phyloP scores from a whole-genome alignment of 192 early-diverging fungal species.

The Coemansia sp. region DNA sequence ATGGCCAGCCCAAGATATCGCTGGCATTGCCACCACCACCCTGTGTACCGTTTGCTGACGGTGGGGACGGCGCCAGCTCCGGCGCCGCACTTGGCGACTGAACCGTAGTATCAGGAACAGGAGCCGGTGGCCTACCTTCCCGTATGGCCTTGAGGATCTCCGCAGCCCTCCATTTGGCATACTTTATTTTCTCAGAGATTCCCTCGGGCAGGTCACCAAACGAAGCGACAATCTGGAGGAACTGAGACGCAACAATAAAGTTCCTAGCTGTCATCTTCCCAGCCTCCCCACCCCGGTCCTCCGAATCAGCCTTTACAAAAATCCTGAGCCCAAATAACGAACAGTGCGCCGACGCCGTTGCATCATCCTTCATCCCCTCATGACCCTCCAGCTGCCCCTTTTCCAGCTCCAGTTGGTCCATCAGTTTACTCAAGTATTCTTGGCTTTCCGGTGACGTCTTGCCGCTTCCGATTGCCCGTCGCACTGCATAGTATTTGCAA shows the following conservation, averaged over 20 bases:
- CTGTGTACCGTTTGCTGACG: no score
- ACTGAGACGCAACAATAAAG: conserved; percentile 86
- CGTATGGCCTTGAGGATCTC: conserved; percentile 90
- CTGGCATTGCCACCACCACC: neutral
- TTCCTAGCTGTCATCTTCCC: conserved; percentile 85
- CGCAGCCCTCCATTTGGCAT: conserved; percentile 93
- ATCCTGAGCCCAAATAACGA: conserved; percentile 89
- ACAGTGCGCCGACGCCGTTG: conserved; percentile 75
- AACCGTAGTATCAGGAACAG: conserved; percentile 64
- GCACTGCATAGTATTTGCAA: conserved; percentile 84
- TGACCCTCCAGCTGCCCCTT: conserved; percentile 64
- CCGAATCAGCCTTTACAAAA: conserved; percentile 88
- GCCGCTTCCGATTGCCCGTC: conserved; percentile 67
- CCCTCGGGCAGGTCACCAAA: conserved; percentile 78
- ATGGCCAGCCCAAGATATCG: conserved; percentile 34
- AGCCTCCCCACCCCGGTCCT: conserved; percentile 80
- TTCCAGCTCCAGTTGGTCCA: conserved; percentile 82
- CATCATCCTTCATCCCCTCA: conserved; percentile 74
- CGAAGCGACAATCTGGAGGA: conserved; percentile 80
- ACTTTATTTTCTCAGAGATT: conserved; percentile 82
- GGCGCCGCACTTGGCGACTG: no score
- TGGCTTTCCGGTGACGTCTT: conserved; percentile 58
- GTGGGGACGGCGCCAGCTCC: neutral
- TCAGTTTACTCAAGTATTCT: conserved; percentile 62
- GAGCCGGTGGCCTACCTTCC: conserved; percentile 73